These are phyloP conservation scores for Globisporangium alternatum DNA, from an alignment of 352 stramenopile genomes.

Conservation along the genomic window DNA sequence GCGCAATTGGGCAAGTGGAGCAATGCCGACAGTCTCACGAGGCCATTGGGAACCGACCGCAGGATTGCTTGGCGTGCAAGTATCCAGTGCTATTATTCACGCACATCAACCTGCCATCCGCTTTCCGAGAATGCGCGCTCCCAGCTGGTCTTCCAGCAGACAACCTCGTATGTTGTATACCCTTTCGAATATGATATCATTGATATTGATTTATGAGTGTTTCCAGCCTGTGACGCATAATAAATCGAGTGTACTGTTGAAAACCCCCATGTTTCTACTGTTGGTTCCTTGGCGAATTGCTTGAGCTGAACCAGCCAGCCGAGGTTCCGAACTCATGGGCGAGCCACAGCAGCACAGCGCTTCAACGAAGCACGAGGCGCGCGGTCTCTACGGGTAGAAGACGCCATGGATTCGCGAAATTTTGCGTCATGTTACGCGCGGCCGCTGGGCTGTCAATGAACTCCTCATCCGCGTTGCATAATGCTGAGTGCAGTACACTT, in stretches of 20 bases:
- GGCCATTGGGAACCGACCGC: neutral
- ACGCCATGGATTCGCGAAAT: too few species aligned
- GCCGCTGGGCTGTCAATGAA: too few species aligned
- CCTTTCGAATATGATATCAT: neutral
- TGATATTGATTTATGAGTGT: neutral
- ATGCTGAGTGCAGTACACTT: too few species aligned
- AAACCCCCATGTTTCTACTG: neutral
- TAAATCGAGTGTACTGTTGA: neutral
- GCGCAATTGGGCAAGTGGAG: neutral
- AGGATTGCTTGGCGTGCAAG: neutral
- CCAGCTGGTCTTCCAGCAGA: neutral
- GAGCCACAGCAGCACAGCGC: neutral
- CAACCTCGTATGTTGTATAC: neutral
- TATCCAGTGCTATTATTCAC: conserved; percentile 6
- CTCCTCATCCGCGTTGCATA: too few species aligned
- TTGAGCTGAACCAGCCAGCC: conserved; percentile 1
- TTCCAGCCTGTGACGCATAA: neutral
- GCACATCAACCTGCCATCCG: conserved; percentile 1
- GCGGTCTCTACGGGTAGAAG: conserved; percentile 8
- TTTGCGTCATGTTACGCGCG: too few species aligned
- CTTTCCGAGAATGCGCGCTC: conserved; percentile 2
- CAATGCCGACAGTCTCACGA: neutral
- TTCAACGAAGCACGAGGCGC: neutral
- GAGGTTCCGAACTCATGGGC: neutral
- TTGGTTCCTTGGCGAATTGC: neutral